A percentile compares a stretch with the other conserved stretches of the same genome.
These are phyloP conservation scores for Sherardia arvensis DNA, from an alignment of 257 asterid genomes.

Conservation along the genomic window DNA sequence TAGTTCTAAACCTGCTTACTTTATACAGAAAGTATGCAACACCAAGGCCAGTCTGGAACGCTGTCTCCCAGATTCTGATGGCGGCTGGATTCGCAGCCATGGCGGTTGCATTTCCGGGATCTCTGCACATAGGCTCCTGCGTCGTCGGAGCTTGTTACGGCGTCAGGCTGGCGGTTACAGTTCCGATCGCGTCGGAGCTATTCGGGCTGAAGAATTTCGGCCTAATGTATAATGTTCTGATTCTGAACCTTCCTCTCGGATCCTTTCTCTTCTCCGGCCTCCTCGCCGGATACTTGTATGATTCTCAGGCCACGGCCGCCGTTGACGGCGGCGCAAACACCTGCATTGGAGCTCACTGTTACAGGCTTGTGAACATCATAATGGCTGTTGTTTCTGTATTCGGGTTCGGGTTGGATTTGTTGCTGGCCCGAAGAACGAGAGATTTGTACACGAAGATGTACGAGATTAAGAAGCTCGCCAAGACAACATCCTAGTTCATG, in stretches of 20 bases:
- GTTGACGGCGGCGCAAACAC: constrained; percentile 13
- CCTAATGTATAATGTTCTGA: constrained; percentile 14
- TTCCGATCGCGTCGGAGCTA: constrained; percentile 17
- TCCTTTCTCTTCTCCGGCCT: constrained; percentile 26
- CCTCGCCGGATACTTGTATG: constrained; percentile 20
- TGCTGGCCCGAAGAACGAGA: constrained; percentile 16
- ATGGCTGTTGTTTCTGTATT: constrained; percentile 15
- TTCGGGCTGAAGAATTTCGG: constrained; percentile 20
- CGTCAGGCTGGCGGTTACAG: constrained; percentile 22
- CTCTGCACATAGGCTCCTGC: constrained; percentile 15
- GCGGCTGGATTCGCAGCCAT: constrained; percentile 6
- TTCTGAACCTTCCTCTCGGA: constrained; percentile 23
- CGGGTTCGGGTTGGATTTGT: constrained; percentile 15
- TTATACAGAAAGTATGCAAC: constrained; percentile 16
- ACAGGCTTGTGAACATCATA: constrained; percentile 14
- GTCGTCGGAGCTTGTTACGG: constrained; percentile 19
- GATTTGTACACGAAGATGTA: constrained; percentile 12
- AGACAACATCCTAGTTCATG: background rate
- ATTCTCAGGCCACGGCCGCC: constrained; percentile 14
- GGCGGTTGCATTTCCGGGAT: constrained; percentile 20
- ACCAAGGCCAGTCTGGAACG: constrained; percentile 19
- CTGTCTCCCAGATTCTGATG: constrained; percentile 11
- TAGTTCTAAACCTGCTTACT: background rate
- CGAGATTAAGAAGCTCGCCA: constrained; percentile 2
- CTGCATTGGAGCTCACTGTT: constrained; percentile 19